phyloP scores from a whole-genome alignment of 768 basidiomycete species.

The Hericium alpestre region DNA sequence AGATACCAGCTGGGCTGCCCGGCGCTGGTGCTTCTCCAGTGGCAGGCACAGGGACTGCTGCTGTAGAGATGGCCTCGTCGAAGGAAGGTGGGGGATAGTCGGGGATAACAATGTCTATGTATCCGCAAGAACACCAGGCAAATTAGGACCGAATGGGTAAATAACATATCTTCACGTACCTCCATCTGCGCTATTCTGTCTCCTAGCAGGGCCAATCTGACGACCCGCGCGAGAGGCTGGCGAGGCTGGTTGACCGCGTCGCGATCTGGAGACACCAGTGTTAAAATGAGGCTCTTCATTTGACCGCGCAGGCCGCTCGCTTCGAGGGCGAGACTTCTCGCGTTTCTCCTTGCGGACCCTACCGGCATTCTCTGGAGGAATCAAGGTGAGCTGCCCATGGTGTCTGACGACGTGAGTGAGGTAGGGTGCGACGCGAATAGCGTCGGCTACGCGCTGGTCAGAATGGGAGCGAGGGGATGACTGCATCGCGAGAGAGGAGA shows the following conservation, averaged over 20 bases:
- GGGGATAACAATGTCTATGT: constrained; percentile 24
- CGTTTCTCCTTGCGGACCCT: constrained; percentile 33
- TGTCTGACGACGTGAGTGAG: constrained; percentile 45
- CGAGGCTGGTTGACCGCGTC: constrained; percentile 10
- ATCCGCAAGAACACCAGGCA: not conserved
- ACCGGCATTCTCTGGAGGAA: constrained; percentile 42
- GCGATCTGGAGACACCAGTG: constrained; percentile 9
- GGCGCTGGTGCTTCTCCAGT: not conserved
- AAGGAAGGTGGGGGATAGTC: constrained; percentile 72
- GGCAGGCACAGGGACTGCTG: constrained; percentile 2
- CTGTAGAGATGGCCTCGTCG: constrained; percentile 43
- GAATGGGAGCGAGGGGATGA: constrained; percentile 12
- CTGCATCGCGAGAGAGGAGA: constrained; percentile 12
- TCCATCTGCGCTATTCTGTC: constrained; percentile 21
- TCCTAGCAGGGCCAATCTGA: constrained; percentile 1
- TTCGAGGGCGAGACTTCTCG: constrained; percentile 11
- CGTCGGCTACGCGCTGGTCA: constrained; percentile 17
- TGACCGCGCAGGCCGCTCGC: constrained; percentile 4
- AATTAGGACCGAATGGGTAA: not conserved
- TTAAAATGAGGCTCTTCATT: constrained; percentile 15
- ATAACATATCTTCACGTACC: constrained; percentile 13
- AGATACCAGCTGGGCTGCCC: constrained; percentile 3
- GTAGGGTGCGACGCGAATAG: constrained; percentile 36
- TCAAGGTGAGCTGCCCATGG: constrained; percentile 40
- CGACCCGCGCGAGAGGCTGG: constrained; percentile 5